phyloP scores from a whole-genome alignment of 768 basidiomycete species.

The Kwoniella botswanensis region DNA sequence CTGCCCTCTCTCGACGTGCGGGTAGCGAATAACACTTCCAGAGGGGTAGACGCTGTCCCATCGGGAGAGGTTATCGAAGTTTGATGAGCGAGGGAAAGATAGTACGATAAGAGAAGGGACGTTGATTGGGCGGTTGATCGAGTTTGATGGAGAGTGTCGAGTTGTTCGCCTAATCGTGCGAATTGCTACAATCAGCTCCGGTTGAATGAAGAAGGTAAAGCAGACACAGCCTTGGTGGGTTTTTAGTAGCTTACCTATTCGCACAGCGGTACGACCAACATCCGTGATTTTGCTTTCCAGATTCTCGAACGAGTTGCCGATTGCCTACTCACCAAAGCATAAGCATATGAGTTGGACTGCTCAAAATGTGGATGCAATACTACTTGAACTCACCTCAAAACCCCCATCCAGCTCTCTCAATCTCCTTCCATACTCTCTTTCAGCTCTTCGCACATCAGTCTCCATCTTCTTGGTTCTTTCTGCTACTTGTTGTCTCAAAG shows the following conservation, averaged over 20 bases:
- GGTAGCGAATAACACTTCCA: conserved; percentile 66
- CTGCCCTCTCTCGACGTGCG: conserved; percentile 78
- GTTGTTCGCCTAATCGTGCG: conserved; percentile 75
- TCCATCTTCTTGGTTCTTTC: conserved; percentile 89
- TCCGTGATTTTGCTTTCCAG: conserved; percentile 92
- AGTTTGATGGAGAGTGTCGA: conserved; percentile 91
- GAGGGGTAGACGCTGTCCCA: conserved; percentile 71
- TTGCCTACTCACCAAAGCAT: conserved; percentile 64
- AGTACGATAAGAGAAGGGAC: conserved; percentile 88
- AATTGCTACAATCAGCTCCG: not conserved
- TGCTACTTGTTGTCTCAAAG: conserved; percentile 87
- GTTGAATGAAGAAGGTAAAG: too few species aligned
- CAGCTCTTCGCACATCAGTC: conserved; percentile 82
- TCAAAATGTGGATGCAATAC: not conserved
- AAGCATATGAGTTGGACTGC: not conserved
- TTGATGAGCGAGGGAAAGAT: conserved; percentile 77
- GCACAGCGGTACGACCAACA: conserved; percentile 89
- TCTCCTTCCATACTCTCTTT: conserved; percentile 91
- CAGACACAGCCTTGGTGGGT: too few species aligned
- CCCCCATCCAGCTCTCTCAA: conserved; percentile 90
- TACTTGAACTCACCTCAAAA: conserved; percentile 73
- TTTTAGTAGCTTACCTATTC: conserved; percentile 71
- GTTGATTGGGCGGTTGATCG: conserved; percentile 92
- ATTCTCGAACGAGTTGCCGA: conserved; percentile 81
- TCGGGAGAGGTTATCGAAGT: conserved; percentile 35